A percentile compares a stretch with the other conserved stretches of the same genome.
Evolutionary conservation across 2,329 filamentous ascomycete species (phyloP).

Genomic region (Cryphonectria parasitica): DNA sequence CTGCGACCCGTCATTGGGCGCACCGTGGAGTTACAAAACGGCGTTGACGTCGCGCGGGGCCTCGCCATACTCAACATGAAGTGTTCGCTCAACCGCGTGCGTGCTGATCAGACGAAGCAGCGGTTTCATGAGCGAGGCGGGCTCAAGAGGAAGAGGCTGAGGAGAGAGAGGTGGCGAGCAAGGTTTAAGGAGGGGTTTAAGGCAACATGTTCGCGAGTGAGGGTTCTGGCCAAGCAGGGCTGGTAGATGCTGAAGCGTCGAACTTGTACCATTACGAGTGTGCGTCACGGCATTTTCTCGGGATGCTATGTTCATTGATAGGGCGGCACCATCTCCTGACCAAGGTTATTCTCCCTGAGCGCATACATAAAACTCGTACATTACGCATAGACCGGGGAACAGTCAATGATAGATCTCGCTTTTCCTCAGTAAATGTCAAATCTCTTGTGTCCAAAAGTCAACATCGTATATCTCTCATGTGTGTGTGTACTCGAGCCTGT

Average conservation of each 20-base stretch:
- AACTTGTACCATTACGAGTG: not conserved
- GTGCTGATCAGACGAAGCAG: constrained; percentile 59
- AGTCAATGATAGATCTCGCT: not conserved
- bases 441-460: not conserved
- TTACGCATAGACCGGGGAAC: constrained; percentile 1
- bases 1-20: constrained; percentile 49
- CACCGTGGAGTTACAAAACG: constrained; percentile 44
- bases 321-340: not conserved
- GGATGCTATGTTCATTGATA: not conserved
- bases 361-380: not conserved
- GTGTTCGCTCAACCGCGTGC: constrained; percentile 59
- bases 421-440: not conserved
- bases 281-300: not conserved
- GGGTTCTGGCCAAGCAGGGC: constrained; percentile 74
- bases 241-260: constrained; percentile 57
- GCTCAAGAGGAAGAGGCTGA: constrained; percentile 75
- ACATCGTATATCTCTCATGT: not conserved
- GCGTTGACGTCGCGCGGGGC: constrained; percentile 49
- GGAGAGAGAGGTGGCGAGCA: constrained; percentile 68
- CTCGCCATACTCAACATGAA: constrained; percentile 47
- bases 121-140: constrained; percentile 76
- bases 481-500: not conserved
- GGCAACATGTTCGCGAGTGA: constrained; percentile 65
- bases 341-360: not conserved
- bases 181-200: constrained; percentile 73